Base-by-base conservation (phyloP, 805 yeast species). In the Wickerhamiella vanderwaltii region DNA sequence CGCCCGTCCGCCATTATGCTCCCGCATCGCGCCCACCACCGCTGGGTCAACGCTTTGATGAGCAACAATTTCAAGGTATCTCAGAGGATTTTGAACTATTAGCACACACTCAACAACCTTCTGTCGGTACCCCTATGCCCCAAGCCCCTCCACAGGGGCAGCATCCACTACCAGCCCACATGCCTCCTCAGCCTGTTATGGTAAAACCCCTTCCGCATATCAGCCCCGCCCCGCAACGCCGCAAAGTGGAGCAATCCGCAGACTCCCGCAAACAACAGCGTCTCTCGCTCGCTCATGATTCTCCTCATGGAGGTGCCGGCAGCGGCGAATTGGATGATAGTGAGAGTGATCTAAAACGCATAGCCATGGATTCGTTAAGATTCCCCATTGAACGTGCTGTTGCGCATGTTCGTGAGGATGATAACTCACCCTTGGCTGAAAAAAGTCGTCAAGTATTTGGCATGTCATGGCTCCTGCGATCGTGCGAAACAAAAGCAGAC, bases 381-480 rank as follows among this genome's bases (percentile, higher is more conserved):
- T 46, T 15, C 41, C 49, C 49, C 9, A 39, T 46, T 4, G 47
- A 44, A n/a, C 35, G 36, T n/a, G 39, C 46, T 4, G 47, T 36
- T 6, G 43, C 46, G 20, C 43, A 39, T 11, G 46, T 43, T 4
- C 41, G 46, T 2, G 46, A 42, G 18, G 46, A 46, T 29, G 49
- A 46, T 4, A 25, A 32, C 19, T 43, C 48, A 9, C 47, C 44
- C 2, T 32, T 43, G 19, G 45, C 54, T 30, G 68, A 64, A 35
- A 56, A 59, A 29, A 43, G 52, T 26, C 52, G 63, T 41, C 95
- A 84, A 57, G 65, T 82, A 1, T 82, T 83, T 58, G 95, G 87
- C 9, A 71, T 84, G 72, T 72, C 80, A 2, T 83, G 93, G 82
- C 64, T 86, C 32, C 66, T 79, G 61, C 73, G 75, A 51, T 67